Evolutionary conservation across 164 flowering plant genomes (phyloP).

Genomic region (Vitis amurensis): DNA sequence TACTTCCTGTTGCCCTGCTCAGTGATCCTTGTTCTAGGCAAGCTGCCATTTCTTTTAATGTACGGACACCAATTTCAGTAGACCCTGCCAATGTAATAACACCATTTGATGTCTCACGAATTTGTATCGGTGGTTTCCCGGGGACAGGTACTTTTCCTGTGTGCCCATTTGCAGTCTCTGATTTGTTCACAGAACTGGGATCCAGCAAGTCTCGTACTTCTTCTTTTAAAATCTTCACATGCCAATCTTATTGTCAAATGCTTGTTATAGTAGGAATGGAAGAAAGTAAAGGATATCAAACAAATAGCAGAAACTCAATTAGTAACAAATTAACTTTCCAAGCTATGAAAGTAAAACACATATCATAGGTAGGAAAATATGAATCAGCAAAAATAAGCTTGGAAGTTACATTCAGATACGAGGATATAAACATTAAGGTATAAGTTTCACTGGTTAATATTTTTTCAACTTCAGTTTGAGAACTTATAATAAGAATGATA

Average conservation of each 20-base stretch:
- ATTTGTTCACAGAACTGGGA: slow-evolving; percentile 48
- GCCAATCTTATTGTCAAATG: slow-evolving; percentile 13
- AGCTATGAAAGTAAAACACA: not conserved
- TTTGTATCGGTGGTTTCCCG: slow-evolving; percentile 93
- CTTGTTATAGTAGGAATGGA: not conserved
- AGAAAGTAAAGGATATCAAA: slow-evolving; percentile 1
- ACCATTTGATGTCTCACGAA: slow-evolving; percentile 94
- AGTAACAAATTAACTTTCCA: not conserved
- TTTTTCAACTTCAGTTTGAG: not conserved
- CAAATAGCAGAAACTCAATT: not conserved
- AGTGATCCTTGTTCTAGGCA: slow-evolving; percentile 94
- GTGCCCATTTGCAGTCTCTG: slow-evolving; percentile 68
- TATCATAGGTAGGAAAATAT: not conserved
- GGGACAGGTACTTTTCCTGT: slow-evolving; percentile 63
- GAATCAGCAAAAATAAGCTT: not conserved
- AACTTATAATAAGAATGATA: not conserved
- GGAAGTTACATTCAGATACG: not conserved
- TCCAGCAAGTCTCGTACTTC: slow-evolving; percentile 96
- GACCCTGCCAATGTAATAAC: slow-evolving; percentile 96
- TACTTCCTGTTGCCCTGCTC: slow-evolving; percentile 96
- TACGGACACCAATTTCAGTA: slow-evolving; percentile 77
- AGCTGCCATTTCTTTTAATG: slow-evolving; percentile 92
- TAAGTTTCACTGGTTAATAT: not conserved
- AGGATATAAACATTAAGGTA: not conserved
- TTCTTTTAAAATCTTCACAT: slow-evolving; percentile 87